Percentiles rank a stretch among this genome's conserved stretches.
phyloP scores from a whole-genome alignment of 306 rosid species.

The Lathyrus oleraceus region DNA sequence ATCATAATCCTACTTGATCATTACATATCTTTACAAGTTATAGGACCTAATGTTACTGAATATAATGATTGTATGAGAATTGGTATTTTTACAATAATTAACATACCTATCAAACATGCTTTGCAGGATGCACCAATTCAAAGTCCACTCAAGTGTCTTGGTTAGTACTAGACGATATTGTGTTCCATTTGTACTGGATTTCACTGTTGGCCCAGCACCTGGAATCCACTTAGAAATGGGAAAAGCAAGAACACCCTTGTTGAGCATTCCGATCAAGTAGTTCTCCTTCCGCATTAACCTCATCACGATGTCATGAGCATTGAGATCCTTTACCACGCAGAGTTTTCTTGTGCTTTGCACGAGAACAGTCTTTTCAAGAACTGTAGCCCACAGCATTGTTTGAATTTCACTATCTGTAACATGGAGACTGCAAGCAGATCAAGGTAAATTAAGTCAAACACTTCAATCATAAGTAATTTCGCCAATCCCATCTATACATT shows the following conservation, averaged over 20 bases:
- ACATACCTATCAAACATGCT: slow-evolving; percentile 98
- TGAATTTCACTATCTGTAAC: slow-evolving; percentile 85
- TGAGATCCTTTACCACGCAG: slow-evolving; percentile 83
- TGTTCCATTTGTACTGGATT: slow-evolving; percentile 50
- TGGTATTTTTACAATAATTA: slow-evolving; percentile 21
- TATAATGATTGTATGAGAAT: not conserved
- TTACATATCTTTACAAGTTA: slow-evolving; percentile 16
- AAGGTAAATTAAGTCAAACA: slow-evolving; percentile 16
- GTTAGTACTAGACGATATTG: slow-evolving; percentile 64
- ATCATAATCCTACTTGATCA: not conserved
- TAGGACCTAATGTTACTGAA: slow-evolving; percentile 16
- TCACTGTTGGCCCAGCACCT: slow-evolving; percentile 80
- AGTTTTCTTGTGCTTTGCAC: slow-evolving; percentile 72
- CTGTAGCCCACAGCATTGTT: slow-evolving; percentile 89
- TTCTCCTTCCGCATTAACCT: slow-evolving; percentile 97
- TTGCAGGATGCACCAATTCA: slow-evolving; percentile 92
- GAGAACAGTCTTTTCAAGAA: slow-evolving; percentile 79
- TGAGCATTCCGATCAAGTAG: slow-evolving; percentile 91
- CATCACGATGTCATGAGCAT: slow-evolving; percentile 92
- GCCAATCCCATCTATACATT: slow-evolving; percentile 13
- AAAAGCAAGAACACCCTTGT: slow-evolving; percentile 91
- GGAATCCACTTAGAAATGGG: slow-evolving; percentile 93
- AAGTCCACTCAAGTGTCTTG: slow-evolving; percentile 94
- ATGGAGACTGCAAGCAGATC: slow-evolving; percentile 68
- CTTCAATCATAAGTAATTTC: not conserved